These are phyloP conservation scores for Nitzschia sp. DNA, from an alignment of 108 stramenopile genomes.

Conservation along the genomic window DNA sequence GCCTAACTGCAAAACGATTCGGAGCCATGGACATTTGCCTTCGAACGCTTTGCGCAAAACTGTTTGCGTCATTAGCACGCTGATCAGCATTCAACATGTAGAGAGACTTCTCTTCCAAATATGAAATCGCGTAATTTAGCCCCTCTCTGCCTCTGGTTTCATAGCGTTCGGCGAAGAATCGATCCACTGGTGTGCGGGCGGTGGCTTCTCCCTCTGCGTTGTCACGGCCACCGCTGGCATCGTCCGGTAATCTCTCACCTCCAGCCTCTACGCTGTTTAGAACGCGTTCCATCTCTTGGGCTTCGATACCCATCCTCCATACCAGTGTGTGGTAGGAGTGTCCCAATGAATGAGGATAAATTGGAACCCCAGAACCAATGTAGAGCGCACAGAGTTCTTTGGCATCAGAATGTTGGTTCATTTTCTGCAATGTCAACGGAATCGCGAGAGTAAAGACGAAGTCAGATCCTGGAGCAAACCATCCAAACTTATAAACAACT, in stretches of 20 bases:
- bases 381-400: constrained; percentile 76
- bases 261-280: neutral
- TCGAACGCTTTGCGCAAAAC: constrained; percentile 3
- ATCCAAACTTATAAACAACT: too few relatives aligned
- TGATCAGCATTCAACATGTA: constrained; percentile 21
- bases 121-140: constrained; percentile 17
- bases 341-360: constrained; percentile 74
- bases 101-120: constrained; percentile 71
- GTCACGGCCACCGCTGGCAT: neutral
- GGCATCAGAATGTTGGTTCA: constrained; percentile 75
- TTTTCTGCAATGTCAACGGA: too few relatives aligned
- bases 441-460: too few relatives aligned
- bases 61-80: constrained; percentile 1
- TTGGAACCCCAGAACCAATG: constrained; percentile 67
- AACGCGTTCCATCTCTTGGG: constrained; percentile 28
- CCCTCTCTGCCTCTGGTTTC: constrained; percentile 22
- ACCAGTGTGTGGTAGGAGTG: constrained; percentile 72
- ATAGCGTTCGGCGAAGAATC: constrained; percentile 22
- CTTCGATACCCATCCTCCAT: constrained; percentile 78
- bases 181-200: constrained; percentile 18
- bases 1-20: neutral
- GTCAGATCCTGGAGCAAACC: neutral
- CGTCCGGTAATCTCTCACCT: neutral
- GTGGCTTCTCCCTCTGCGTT: neutral
- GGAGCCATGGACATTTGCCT: constrained; percentile 20